A percentile compares a stretch with the other conserved stretches of the same genome.
phyloP scores from a whole-genome alignment of 768 basidiomycete species.

The Lentinus brumalis region DNA sequence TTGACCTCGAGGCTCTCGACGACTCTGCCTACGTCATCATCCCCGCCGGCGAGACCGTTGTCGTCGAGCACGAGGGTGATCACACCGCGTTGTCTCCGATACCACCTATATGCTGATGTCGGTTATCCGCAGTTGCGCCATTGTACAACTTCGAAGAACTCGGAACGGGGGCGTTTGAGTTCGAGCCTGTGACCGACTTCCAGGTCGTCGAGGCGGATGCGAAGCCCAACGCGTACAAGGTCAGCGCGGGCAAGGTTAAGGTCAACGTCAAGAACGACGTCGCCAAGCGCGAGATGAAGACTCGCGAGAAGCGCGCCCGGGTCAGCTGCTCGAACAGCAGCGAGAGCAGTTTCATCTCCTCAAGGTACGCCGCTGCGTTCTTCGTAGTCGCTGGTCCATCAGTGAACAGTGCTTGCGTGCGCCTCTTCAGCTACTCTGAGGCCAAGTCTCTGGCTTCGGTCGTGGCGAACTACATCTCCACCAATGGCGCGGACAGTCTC shows the following conservation, averaged over 20 bases:
- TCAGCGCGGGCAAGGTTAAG: slow-evolving; percentile 30
- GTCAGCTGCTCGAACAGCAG: slow-evolving; percentile 41
- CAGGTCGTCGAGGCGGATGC: slow-evolving; percentile 28
- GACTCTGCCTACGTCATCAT: slow-evolving; percentile 44
- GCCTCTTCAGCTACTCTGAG: slow-evolving; percentile 32
- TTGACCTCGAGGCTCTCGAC: slow-evolving; percentile 35
- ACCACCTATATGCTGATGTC: neutral
- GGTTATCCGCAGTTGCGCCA: slow-evolving; percentile 34
- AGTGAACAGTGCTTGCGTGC: too few species aligned
- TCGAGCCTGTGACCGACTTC: slow-evolving; percentile 44
- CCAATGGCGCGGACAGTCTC: slow-evolving; percentile 40
- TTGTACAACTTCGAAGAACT: slow-evolving; percentile 45
- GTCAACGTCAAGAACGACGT: slow-evolving; percentile 41
- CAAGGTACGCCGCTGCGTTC: slow-evolving; percentile 29
- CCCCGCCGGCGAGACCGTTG: slow-evolving; percentile 41
- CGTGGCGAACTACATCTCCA: slow-evolving; percentile 38
- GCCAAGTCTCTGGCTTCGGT: slow-evolving; percentile 41
- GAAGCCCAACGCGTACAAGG: slow-evolving; percentile 32
- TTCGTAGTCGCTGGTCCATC: too few species aligned
- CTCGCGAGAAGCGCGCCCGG: slow-evolving; percentile 37
- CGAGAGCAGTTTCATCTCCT: slow-evolving; percentile 41
- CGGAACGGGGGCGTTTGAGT: slow-evolving; percentile 43
- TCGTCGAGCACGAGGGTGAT: slow-evolving; percentile 41
- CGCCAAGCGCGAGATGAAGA: slow-evolving; percentile 33
- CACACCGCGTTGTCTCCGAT: too few species aligned